Percentiles rank a stretch among this genome's conserved stretches.
These are phyloP conservation scores for Exophiala bonariae DNA, from an alignment of 2,329 filamentous ascomycete species.

Conservation along the genomic window DNA sequence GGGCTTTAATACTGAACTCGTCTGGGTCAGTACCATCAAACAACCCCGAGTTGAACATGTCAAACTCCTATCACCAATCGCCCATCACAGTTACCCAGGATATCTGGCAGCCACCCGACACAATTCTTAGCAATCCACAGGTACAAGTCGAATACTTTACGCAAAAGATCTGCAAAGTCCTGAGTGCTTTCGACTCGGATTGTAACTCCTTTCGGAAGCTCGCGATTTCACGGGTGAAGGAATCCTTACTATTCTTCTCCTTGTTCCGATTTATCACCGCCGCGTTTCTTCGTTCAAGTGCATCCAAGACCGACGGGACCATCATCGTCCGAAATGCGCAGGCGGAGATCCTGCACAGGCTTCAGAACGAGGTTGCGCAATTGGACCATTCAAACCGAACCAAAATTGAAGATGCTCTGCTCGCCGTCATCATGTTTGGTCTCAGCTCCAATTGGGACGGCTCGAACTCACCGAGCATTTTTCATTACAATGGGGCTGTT, in stretches of 20 bases:
- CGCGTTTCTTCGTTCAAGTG: conserved; percentile 2
- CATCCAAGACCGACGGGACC: neutral
- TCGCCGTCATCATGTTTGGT: conserved; percentile 7
- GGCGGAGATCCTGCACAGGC: conserved; percentile 7
- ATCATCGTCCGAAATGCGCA: conserved; percentile 3
- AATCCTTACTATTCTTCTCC: conserved; percentile 11
- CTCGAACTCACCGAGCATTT: conserved; percentile 2
- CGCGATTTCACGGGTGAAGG: neutral
- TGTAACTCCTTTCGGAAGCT: conserved; percentile 1
- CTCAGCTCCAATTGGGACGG: conserved; percentile 9
- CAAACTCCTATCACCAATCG: too few species aligned
- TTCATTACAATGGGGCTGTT: conserved; percentile 9
- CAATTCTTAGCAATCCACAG: conserved; percentile 5
- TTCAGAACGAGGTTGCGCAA: conserved; percentile 5
- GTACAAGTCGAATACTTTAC: conserved; percentile 8
- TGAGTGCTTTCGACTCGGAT: conserved; percentile 3
- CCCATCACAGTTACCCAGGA: too few species aligned
- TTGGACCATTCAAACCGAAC: neutral
- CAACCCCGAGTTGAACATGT: too few species aligned
- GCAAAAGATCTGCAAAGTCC: conserved; percentile 4
- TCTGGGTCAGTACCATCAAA: too few species aligned
- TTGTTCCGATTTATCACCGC: conserved; percentile 8
- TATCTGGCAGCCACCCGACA: conserved; percentile 1
- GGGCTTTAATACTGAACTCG: too few species aligned
- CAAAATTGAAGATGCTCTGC: conserved; percentile 2